Percentiles rank a stretch among this genome's conserved stretches.
phyloP scores from a whole-genome alignment of 495 filamentous ascomycete genomes.

The Neurospora sp. region DNA sequence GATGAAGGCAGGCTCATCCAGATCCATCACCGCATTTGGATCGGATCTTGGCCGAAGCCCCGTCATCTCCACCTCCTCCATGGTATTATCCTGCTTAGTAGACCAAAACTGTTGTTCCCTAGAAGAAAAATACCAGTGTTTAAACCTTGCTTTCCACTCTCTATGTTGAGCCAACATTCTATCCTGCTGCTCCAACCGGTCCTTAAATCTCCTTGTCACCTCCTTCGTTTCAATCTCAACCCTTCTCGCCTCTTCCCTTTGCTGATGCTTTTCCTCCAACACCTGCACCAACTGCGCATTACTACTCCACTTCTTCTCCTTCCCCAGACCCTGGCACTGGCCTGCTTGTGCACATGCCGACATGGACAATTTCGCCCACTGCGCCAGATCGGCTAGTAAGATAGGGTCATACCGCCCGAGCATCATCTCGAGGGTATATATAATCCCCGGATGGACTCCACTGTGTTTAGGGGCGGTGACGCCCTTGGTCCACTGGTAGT shows the following conservation, averaged over 20 bases:
- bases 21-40: background rate
- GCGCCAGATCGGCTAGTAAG: background rate
- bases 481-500: background rate
- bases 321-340: background rate
- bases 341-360: background rate
- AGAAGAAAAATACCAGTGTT: background rate
- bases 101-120: background rate
- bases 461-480: background rate
- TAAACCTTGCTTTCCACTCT: background rate
- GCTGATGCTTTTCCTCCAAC: background rate
- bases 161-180: background rate
- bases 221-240: background rate
- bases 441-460: background rate
- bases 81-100: background rate
- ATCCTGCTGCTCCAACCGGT: background rate
- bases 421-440: background rate
- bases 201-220: background rate
- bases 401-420: background rate
- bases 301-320: background rate
- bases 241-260: background rate
- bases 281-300: background rate
- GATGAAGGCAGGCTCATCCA: background rate
- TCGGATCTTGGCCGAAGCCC: background rate
- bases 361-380: background rate
- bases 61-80: background rate